Evolutionary conservation across 2,329 filamentous ascomycete genomes (phyloP).

Genomic region (Colletotrichum plurivorum): DNA sequence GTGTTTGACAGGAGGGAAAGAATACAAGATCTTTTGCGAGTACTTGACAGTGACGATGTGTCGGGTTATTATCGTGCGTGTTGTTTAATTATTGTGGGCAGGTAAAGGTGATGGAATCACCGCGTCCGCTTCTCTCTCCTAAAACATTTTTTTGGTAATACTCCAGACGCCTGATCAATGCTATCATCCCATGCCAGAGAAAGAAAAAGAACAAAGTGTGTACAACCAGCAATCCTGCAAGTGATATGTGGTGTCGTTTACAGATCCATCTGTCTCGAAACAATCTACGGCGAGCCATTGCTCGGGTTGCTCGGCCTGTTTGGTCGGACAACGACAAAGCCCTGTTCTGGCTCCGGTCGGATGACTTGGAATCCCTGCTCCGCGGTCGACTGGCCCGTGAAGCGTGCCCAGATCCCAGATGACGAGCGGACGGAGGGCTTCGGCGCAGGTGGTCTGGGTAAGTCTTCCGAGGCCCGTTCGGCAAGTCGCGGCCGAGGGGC

Average conservation of each 20-base stretch:
- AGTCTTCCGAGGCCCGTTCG: constrained; percentile 22
- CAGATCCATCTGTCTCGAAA: neutral
- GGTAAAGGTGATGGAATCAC: no score
- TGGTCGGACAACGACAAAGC: constrained; percentile 28
- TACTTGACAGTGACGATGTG: no score
- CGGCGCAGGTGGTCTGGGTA: neutral
- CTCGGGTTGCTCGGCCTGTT: constrained; percentile 15
- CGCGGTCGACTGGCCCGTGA: constrained; percentile 11
- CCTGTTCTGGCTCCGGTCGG: constrained; percentile 11
- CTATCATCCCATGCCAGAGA: neutral
- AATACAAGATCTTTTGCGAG: no score
- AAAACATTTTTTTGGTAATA: no score
- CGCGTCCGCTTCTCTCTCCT: no score
- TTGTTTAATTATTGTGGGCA: no score
- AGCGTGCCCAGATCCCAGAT: constrained; percentile 28
- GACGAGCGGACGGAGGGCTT: constrained; percentile 24
- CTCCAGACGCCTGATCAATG: no score
- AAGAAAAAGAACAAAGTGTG: no score
- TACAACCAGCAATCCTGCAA: no score
- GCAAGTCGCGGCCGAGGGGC: constrained; percentile 6
- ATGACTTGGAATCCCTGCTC: constrained; percentile 28
- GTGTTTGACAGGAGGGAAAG: no score
- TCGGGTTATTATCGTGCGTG: no score
- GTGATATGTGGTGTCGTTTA: no score
- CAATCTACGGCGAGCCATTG: neutral